Conservation (phyloP, 2,329 filamentous ascomycete species). For the Phyllosticta capitalensis region DNA sequence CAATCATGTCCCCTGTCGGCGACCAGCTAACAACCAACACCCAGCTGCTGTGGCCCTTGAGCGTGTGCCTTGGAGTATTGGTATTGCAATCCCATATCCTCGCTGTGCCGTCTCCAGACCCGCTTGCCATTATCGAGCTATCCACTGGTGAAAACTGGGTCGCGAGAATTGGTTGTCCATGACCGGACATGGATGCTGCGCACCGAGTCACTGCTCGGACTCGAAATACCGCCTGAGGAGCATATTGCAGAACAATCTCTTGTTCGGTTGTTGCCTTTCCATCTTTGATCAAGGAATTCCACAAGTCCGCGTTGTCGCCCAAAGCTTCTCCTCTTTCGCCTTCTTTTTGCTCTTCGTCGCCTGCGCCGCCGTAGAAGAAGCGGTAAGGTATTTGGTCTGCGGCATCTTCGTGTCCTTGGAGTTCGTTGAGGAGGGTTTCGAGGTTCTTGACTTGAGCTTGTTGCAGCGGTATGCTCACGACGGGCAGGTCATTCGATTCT, state of each 20-base stretch:
- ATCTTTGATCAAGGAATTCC: slow-evolving; percentile 30
- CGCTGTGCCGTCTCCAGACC: slow-evolving; percentile 83
- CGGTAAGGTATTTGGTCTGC: slow-evolving; percentile 56
- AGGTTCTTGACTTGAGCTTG: slow-evolving; percentile 85
- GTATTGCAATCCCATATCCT: slow-evolving; percentile 93
- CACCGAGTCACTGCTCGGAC: slow-evolving; percentile 88
- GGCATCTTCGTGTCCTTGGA: slow-evolving; percentile 54
- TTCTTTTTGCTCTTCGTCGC: slow-evolving; percentile 14
- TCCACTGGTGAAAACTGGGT: slow-evolving; percentile 75
- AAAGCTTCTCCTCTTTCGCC: slow-evolving; percentile 28
- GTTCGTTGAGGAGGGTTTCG: slow-evolving; percentile 73
- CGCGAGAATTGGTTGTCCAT: slow-evolving; percentile 82
- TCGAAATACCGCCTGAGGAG: slow-evolving; percentile 85
- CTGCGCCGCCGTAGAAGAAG: slow-evolving; percentile 46
- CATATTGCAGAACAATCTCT: slow-evolving; percentile 19
- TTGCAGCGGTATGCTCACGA: slow-evolving; percentile 62
- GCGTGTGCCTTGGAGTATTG: slow-evolving; percentile 74
- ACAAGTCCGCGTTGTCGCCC: slow-evolving; percentile 37
- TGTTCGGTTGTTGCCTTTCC: slow-evolving; percentile 19
- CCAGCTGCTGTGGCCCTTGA: slow-evolving; percentile 84
- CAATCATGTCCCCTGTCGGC: slow-evolving; percentile 70
- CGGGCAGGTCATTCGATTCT: slow-evolving; percentile 59
- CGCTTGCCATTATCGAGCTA: slow-evolving; percentile 72
- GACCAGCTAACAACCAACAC: slow-evolving; percentile 82
- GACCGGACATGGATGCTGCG: slow-evolving; percentile 78